Evolutionary conservation across 768 basidiomycete genomes (phyloP).

Genomic region (Pleurotus citrinopileatus): DNA sequence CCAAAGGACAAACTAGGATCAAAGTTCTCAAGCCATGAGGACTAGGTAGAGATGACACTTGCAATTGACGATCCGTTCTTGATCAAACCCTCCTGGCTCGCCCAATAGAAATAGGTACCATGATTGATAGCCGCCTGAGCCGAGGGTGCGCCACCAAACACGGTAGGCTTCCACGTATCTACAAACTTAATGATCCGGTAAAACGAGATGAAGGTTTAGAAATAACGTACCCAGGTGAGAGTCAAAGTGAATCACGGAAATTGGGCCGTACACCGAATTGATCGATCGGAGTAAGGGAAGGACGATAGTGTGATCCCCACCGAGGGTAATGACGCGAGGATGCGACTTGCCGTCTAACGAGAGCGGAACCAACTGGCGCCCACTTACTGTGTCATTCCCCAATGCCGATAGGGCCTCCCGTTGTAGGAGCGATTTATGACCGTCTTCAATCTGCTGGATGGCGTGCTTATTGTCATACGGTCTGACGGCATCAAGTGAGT

Average conservation of each 20-base stretch:
- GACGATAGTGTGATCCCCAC: conserved; percentile 86
- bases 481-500: conserved; percentile 17
- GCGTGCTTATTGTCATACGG: conserved; percentile 76
- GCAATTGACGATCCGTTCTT: conserved; percentile 78
- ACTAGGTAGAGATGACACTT: conserved; percentile 46
- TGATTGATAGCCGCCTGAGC: conserved; percentile 78
- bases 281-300: conserved; percentile 64
- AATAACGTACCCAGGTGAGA: conserved; percentile 53
- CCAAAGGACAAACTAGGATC: conserved; percentile 70
- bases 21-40: conserved; percentile 34
- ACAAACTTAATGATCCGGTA: conserved; percentile 3
- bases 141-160: conserved; percentile 74
- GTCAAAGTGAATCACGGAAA: conserved; percentile 86
- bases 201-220: conserved; percentile 15
- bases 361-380: conserved; percentile 52
- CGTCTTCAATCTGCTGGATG: conserved; percentile 71
- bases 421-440: conserved; percentile 69
- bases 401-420: conserved; percentile 59
- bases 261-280: conserved; percentile 72
- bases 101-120: conserved; percentile 91
- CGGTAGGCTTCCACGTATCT: conserved; percentile 76
- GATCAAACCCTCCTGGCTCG: conserved; percentile 78
- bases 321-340: conserved; percentile 78
- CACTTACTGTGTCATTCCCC: conserved; percentile 60
- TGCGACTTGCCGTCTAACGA: conserved; percentile 72